These are phyloP conservation scores for Marvania coccoides DNA, from an alignment of 139 green algal species.

Conservation along the genomic window DNA sequence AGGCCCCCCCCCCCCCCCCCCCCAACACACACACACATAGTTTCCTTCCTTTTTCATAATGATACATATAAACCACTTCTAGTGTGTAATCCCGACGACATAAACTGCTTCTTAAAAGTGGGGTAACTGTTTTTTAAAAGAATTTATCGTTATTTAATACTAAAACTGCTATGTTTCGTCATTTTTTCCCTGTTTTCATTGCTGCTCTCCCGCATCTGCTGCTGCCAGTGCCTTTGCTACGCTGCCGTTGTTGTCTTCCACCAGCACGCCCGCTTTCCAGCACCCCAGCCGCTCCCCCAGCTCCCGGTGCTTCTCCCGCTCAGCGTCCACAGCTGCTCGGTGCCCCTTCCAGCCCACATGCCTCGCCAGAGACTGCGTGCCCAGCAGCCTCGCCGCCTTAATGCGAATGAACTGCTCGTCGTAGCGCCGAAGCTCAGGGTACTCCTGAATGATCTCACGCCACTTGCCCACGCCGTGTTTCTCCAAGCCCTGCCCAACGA, in stretches of 20 bases:
- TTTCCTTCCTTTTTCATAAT: too few species aligned
- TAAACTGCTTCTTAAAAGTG: too few species aligned
- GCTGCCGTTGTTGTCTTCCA: constrained; percentile 56
- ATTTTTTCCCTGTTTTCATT: too few species aligned
- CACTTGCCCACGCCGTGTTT: constrained; percentile 63
- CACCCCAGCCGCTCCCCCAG: constrained; percentile 58
- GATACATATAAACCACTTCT: too few species aligned
- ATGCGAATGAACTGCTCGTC: constrained; percentile 44
- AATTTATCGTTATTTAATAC: too few species aligned
- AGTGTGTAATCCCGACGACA: too few species aligned
- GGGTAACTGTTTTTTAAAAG: too few species aligned
- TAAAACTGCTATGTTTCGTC: too few species aligned
- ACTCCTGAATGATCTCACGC: constrained; percentile 48
- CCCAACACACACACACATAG: too few species aligned
- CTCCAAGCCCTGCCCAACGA: constrained; percentile 43
- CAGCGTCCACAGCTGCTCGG: constrained; percentile 42
- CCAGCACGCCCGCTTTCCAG: constrained; percentile 69
- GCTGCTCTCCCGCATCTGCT: too few species aligned
- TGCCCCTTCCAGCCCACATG: constrained; percentile 54
- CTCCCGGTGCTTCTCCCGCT: constrained; percentile 48
- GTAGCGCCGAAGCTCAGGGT: constrained; percentile 20
- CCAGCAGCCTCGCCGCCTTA: constrained; percentile 59
- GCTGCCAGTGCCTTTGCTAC: constrained; percentile 29
- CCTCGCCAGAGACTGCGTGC: constrained; percentile 58
- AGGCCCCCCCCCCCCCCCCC: too few species aligned